phyloP scores from a whole-genome alignment of 495 filamentous ascomycete species.

The Apiosordaria backusii region DNA sequence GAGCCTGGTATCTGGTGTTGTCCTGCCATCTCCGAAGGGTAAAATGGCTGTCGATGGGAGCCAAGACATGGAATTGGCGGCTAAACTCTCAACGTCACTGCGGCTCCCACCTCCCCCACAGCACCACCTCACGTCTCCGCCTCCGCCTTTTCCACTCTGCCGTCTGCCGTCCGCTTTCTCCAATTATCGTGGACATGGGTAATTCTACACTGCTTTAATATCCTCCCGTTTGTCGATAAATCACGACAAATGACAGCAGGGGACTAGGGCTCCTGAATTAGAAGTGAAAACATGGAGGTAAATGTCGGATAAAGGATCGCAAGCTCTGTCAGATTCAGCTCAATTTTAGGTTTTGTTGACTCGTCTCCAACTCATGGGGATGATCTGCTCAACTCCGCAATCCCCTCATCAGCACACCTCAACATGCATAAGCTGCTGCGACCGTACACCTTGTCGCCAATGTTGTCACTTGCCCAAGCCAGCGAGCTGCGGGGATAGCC shows the following conservation, averaged over 20 bases:
- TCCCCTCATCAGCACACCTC: neutral
- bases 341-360: neutral
- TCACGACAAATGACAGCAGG: neutral
- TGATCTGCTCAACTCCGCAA: neutral
- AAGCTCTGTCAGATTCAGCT: neutral
- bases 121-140: constrained; percentile 5
- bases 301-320: neutral
- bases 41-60: constrained; percentile 5
- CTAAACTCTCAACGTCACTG: constrained; percentile 21
- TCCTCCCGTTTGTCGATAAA: constrained; percentile 5
- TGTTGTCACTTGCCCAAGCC: neutral
- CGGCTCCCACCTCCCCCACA: neutral
- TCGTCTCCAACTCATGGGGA: neutral
- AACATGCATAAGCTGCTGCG: neutral
- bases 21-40: neutral
- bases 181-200: constrained; percentile 6
- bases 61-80: constrained; percentile 15
- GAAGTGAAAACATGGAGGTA: neutral
- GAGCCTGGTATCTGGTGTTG: constrained; percentile 12
- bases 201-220: constrained; percentile 2
- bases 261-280: neutral
- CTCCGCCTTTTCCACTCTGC: constrained; percentile 8
- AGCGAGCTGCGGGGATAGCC: neutral
- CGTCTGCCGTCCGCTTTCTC: constrained; percentile 9
- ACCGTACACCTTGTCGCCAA: neutral